phyloP scores from a whole-genome alignment of 257 asterid species.

The Solanum pennellii region DNA sequence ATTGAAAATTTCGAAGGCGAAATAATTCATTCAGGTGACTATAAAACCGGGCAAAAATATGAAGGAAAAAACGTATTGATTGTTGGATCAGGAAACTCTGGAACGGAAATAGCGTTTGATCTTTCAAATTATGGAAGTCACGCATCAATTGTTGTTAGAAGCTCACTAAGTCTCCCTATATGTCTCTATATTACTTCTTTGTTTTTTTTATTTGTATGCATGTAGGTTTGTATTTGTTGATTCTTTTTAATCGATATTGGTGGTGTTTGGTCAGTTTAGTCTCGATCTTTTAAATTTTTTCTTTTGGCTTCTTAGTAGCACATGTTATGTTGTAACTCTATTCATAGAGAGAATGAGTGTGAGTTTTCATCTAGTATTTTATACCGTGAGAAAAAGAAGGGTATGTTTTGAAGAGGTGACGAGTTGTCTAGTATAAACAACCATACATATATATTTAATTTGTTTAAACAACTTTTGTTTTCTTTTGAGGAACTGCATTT shows the following conservation, averaged over 20 bases:
- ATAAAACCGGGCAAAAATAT: constrained; percentile 12
- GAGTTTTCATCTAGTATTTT: not conserved
- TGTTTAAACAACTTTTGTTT: not conserved
- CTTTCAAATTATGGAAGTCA: constrained; percentile 28
- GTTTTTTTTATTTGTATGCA: not conserved
- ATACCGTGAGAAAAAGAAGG: not conserved
- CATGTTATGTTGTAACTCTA: not conserved
- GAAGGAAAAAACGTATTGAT: constrained; percentile 23
- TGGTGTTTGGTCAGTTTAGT: not conserved
- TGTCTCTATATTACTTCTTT: not conserved
- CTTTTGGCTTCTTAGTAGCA: not conserved
- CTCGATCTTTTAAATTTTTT: not conserved
- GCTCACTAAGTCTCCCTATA: constrained; percentile 4
- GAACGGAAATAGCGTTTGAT: constrained; percentile 56
- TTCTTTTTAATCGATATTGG: not conserved
- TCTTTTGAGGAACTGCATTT: not conserved
- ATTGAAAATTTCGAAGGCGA: constrained; percentile 23
- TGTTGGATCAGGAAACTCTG: constrained; percentile 59
- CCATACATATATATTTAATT: not conserved
- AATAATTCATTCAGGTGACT: constrained; percentile 24
- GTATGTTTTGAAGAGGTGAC: not conserved
- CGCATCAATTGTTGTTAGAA: constrained; percentile 35
- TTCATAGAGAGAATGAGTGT: not conserved
- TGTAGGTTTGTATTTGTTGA: not conserved
- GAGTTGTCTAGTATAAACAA: not conserved